Percentiles rank a stretch among this genome's conserved stretches.
phyloP scores from a whole-genome alignment of 2,329 filamentous ascomycete species.

The Neopestalotiopsis rosae region DNA sequence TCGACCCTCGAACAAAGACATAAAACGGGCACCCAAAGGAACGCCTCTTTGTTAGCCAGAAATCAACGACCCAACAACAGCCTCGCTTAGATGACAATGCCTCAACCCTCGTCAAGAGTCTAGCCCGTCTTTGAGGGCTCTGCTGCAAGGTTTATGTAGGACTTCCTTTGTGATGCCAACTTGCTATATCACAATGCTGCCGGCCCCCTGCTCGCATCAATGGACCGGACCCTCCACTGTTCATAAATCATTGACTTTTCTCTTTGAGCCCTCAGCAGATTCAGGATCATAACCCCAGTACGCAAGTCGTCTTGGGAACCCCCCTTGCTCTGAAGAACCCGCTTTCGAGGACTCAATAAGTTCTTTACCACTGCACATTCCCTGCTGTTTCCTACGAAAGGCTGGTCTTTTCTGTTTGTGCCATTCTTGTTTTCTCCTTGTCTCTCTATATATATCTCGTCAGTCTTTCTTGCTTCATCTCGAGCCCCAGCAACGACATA shows the following conservation, averaged over 20 bases:
- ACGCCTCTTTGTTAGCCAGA: background rate
- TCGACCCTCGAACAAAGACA: background rate
- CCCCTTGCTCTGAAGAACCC: background rate
- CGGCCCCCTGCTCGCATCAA: background rate
- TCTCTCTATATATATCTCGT: background rate
- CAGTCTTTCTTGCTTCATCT: too few species aligned
- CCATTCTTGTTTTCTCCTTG: background rate
- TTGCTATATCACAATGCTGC: background rate
- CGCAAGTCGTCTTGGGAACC: background rate
- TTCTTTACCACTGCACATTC: background rate
- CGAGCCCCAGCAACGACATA: too few species aligned
- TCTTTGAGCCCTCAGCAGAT: background rate
- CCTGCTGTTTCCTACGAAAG: background rate
- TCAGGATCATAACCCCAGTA: background rate
- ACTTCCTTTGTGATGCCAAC: background rate
- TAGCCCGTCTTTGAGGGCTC: background rate
- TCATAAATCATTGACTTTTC: background rate
- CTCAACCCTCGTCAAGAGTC: background rate
- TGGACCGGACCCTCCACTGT: background rate
- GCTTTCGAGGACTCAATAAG: background rate
- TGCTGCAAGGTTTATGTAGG: background rate
- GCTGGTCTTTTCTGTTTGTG: slow-evolving; percentile 7
- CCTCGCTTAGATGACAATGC: background rate
- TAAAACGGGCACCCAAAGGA: background rate
- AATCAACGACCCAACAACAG: background rate